Conservation (phyloP, 352 stramenopile species). For the Thraustochytrium sp. region DNA sequence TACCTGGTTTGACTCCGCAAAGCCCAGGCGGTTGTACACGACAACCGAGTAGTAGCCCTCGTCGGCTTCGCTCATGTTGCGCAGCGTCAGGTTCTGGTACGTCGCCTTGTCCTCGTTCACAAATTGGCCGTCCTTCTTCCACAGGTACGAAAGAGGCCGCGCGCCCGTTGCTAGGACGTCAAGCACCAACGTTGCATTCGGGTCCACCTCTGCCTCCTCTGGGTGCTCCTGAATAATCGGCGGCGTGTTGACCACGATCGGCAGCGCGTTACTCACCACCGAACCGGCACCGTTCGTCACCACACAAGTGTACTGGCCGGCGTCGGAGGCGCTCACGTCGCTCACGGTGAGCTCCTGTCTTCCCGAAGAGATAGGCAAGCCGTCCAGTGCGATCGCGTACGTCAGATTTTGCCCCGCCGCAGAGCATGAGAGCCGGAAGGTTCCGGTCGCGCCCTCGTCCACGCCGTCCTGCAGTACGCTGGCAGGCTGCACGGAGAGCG, state of each 20-base stretch:
- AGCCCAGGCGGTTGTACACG: neutral
- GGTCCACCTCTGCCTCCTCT: neutral
- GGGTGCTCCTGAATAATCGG: slow-evolving; percentile 18
- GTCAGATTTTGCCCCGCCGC: neutral
- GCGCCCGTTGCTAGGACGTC: neutral
- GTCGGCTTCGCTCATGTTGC: neutral
- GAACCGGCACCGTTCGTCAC: slow-evolving; percentile 7
- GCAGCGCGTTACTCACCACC: neutral
- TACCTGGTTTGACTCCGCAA: neutral
- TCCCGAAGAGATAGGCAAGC: neutral
- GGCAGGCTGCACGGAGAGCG: neutral
- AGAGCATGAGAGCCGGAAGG: neutral
- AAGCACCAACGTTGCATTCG: neutral
- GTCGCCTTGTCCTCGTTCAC: neutral
- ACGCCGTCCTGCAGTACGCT: neutral
- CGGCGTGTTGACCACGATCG: slow-evolving; percentile 31
- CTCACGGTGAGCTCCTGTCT: neutral
- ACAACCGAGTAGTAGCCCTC: neutral
- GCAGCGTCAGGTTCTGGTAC: neutral
- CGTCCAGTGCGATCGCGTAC: neutral
- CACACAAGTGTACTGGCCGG: slow-evolving; percentile 1
- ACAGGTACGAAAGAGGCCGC: neutral
- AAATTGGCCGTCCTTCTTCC: slow-evolving; percentile 36
- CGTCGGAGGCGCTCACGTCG: neutral
- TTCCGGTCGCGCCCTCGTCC: neutral